Conservation (phyloP, 139 green algal species). For the Prasinococcaceae sp. region DNA sequence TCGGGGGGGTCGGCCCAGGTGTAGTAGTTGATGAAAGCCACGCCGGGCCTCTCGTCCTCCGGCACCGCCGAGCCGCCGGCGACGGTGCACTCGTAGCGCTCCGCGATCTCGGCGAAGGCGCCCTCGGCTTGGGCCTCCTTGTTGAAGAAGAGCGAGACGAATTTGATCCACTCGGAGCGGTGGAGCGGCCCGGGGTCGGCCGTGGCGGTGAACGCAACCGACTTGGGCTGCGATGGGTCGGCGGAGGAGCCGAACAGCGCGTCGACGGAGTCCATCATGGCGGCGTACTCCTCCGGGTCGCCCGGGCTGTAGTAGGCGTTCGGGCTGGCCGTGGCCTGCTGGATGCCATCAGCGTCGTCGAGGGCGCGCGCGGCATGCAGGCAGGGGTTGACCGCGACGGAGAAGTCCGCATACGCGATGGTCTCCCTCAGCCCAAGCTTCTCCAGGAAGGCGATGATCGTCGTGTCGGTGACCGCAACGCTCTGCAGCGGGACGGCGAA, state of each 20-base stretch:
- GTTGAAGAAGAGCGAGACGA: slow-evolving; percentile 22
- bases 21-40: no score
- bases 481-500: neutral
- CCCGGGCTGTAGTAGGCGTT: neutral
- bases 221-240: neutral
- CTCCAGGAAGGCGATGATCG: neutral
- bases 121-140: slow-evolving; percentile 10
- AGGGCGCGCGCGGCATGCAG: no score
- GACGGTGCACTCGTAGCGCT: slow-evolving; percentile 5
- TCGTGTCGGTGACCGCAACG: neutral
- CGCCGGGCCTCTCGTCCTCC: no score
- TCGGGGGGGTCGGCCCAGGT: no score
- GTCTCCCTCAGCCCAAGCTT: neutral
- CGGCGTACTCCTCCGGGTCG: neutral
- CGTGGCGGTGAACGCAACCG: no score
- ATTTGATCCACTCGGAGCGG: slow-evolving; percentile 23
- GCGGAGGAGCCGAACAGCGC: neutral
- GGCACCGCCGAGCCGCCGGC: neutral
- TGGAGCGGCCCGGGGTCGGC: neutral
- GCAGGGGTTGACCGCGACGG: neutral
- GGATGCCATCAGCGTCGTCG: neutral
- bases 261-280: neutral
- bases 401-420: neutral
- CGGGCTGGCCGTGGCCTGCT: neutral
- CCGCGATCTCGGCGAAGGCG: slow-evolving; percentile 6